A percentile compares a stretch with the other conserved stretches of the same genome.
phyloP scores from a whole-genome alignment of 768 basidiomycete species.

The Tricholoma sp. region DNA sequence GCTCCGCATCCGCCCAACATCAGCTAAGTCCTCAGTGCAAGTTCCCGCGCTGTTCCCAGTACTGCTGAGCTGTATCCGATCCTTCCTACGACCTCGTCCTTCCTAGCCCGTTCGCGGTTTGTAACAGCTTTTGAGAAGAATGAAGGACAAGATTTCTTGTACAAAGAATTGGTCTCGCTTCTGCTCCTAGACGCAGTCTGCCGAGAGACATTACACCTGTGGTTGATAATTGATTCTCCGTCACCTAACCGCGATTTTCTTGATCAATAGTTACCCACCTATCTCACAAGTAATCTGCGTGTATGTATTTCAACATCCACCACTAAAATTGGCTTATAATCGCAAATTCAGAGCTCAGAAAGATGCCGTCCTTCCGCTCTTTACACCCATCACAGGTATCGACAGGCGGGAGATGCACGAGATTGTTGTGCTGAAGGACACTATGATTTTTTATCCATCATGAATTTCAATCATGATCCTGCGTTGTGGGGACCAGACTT shows the following conservation, averaged over 20 bases:
- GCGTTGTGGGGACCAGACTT: constrained; percentile 39
- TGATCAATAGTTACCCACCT: constrained; percentile 11
- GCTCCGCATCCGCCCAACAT: too few species aligned
- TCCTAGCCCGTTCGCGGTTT: too few species aligned
- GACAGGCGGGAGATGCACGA: constrained; percentile 33
- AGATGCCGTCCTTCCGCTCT: constrained; percentile 37
- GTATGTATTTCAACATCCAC: too few species aligned
- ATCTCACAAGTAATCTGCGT: too few species aligned
- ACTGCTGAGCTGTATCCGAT: too few species aligned
- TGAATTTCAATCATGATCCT: constrained; percentile 33
- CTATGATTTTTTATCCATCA: constrained; percentile 33
- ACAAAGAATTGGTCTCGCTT: constrained; percentile 32
- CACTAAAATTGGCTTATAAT: neutral
- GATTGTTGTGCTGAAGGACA: constrained; percentile 34
- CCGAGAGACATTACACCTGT: constrained; percentile 37
- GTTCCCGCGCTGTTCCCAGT: too few species aligned
- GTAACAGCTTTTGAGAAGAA: constrained; percentile 17
- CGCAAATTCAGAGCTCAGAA: constrained; percentile 24
- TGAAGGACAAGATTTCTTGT: constrained; percentile 24
- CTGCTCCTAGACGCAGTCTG: constrained; percentile 33
- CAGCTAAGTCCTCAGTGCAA: too few species aligned
- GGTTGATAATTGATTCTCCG: constrained; percentile 1
- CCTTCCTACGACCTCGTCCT: too few species aligned
- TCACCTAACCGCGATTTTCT: constrained; percentile 1
- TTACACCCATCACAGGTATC: constrained; percentile 27